Conservation (phyloP, 129 eudicot genomes). For the Arctium minus region DNA sequence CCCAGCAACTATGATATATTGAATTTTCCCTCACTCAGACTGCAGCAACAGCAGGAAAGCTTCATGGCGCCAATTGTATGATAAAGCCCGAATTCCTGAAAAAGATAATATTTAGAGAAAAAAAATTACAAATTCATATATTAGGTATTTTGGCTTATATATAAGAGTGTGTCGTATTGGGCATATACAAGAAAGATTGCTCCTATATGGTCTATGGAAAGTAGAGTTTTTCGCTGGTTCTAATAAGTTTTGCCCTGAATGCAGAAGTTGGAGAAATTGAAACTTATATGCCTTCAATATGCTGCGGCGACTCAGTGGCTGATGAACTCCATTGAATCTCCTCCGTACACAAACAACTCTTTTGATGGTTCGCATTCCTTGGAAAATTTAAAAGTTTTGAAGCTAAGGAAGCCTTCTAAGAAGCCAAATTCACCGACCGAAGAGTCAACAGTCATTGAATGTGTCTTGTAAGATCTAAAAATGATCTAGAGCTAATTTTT, state of each 20-base stretch:
- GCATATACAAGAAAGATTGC: no score
- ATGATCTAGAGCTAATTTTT: not conserved
- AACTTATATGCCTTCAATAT: constrained; percentile 86
- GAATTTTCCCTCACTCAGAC: no score
- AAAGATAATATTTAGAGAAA: no score
- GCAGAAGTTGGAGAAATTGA: constrained; percentile 95
- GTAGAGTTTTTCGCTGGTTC: no score
- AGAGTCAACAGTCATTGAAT: constrained; percentile 54
- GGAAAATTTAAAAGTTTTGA: constrained; percentile 47
- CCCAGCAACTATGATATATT: no score
- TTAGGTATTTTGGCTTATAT: no score
- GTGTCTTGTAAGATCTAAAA: constrained; percentile 52
- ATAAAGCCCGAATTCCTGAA: no score
- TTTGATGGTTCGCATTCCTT: not conserved
- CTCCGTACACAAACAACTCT: constrained; percentile 16
- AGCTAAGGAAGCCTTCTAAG: constrained; percentile 56
- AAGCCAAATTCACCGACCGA: constrained; percentile 45
- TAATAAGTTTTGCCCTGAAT: not conserved
- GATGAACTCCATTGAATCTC: constrained; percentile 62
- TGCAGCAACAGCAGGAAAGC: no score
- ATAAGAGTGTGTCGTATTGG: no score
- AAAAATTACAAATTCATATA: no score
- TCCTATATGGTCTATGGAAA: no score
- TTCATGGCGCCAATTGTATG: no score
- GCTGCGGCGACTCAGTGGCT: constrained; percentile 89